A percentile compares a stretch with the other conserved stretches of the same genome.
These are phyloP conservation scores for Nymphaea colorata DNA, from an alignment of 164 flowering plant species.

Conservation along the genomic window DNA sequence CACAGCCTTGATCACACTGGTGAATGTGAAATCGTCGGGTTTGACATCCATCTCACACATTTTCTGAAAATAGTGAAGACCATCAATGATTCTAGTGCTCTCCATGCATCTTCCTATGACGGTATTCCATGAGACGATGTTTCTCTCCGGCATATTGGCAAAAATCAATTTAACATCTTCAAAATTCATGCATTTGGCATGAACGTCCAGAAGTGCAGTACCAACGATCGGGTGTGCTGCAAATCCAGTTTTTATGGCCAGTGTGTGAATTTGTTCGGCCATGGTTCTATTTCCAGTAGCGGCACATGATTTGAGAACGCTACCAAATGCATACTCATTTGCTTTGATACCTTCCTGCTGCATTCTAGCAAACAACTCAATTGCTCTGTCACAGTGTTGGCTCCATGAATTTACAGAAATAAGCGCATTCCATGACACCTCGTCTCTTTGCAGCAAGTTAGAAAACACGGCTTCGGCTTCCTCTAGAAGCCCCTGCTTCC, in stretches of 20 bases:
- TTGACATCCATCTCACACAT: conserved; percentile 7
- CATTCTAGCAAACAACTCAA: conserved; percentile 6
- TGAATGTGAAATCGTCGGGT: conserved; percentile 11
- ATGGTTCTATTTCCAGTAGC: background rate
- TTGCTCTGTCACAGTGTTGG: conserved; percentile 5
- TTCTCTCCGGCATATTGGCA: conserved; percentile 6
- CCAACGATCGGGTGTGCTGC: conserved; percentile 9
- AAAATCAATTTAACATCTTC: conserved; percentile 8
- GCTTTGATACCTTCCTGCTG: conserved; percentile 7
- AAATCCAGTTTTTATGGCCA: conserved; percentile 7
- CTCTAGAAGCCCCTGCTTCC: too few species aligned
- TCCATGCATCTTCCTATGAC: conserved; percentile 9
- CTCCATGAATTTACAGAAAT: conserved; percentile 11
- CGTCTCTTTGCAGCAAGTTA: too few species aligned
- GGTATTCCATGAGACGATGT: conserved; percentile 11
- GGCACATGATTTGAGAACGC: conserved; percentile 3
- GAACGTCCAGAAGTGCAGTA: conserved; percentile 11
- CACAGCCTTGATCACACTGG: conserved; percentile 12
- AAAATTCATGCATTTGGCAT: conserved; percentile 3
- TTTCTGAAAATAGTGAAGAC: conserved; percentile 9
- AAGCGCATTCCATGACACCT: conserved; percentile 5
- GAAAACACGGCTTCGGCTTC: too few species aligned
- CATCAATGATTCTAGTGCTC: conserved; percentile 3
- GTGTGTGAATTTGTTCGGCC: conserved; percentile 11
- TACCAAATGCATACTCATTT: conserved; percentile 7